These are phyloP conservation scores for Iberis amara DNA, from an alignment of 441 rosid genomes.

Conservation along the genomic window DNA sequence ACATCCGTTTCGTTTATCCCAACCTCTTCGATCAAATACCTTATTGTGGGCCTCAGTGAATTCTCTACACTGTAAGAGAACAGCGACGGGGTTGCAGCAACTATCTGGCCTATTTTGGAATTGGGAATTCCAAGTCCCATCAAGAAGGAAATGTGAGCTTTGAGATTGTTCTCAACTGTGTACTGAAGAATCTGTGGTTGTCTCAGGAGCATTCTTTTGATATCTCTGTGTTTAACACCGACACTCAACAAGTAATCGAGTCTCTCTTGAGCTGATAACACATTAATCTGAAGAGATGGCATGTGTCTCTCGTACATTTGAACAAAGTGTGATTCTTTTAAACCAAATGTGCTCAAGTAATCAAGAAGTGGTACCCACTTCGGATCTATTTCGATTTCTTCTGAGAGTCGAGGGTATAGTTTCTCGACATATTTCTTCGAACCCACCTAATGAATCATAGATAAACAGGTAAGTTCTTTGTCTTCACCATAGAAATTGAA, in stretches of 20 bases:
- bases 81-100: constrained; percentile 63
- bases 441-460: constrained; percentile 37
- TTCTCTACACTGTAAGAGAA: constrained; percentile 86
- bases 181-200: constrained; percentile 87
- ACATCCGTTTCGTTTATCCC: constrained; percentile 70
- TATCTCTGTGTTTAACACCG: constrained; percentile 81
- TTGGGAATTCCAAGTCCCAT: constrained; percentile 67
- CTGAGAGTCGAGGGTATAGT: constrained; percentile 50
- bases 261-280: constrained; percentile 69
- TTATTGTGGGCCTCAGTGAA: constrained; percentile 80
- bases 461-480: constrained; percentile 9
- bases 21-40: constrained; percentile 88
- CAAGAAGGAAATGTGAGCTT: constrained; percentile 72
- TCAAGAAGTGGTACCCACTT: constrained; percentile 87
- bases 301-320: constrained; percentile 87
- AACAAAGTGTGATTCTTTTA: constrained; percentile 76
- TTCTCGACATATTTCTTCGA: constrained; percentile 35
- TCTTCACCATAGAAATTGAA: background rate
- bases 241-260: constrained; percentile 75
- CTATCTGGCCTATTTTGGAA: constrained; percentile 81
- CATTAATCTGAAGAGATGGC: constrained; percentile 75
- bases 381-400: constrained; percentile 64
- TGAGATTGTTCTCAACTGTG: constrained; percentile 77
- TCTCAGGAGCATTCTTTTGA: constrained; percentile 76
- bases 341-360: constrained; percentile 69